phyloP scores from a whole-genome alignment of 306 rosid genomes.

The Benincasa hispida region DNA sequence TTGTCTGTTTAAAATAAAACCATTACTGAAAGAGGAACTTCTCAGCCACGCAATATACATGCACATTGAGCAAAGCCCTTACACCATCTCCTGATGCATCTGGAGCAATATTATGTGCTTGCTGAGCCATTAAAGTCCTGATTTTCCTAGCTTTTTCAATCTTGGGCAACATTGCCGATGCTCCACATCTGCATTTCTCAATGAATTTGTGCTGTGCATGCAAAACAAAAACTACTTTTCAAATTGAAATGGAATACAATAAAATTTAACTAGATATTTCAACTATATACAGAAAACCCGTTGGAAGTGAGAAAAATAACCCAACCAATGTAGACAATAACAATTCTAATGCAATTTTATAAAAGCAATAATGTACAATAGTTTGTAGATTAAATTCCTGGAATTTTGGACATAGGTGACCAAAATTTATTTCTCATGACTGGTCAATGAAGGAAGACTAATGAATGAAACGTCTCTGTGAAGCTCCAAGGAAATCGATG shows the following conservation, averaged over 20 bases:
- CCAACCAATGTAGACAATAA: background rate
- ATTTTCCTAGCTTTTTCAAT: constrained; percentile 75
- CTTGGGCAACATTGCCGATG: constrained; percentile 69
- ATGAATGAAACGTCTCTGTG: background rate
- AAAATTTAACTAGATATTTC: constrained; percentile 9
- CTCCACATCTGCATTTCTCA: constrained; percentile 77
- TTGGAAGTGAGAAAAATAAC: background rate
- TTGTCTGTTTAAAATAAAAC: constrained; percentile 34
- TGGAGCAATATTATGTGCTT: constrained; percentile 50
- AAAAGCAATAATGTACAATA: background rate
- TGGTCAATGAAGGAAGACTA: background rate
- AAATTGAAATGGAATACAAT: constrained; percentile 14
- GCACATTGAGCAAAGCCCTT: constrained; percentile 14
- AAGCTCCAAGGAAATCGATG: background rate
- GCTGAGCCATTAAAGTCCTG: constrained; percentile 73
- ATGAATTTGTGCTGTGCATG: constrained; percentile 74
- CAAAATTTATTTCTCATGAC: background rate
- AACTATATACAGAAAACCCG: background rate
- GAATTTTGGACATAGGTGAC: background rate
- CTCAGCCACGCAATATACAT: background rate
- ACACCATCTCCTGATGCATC: constrained; percentile 45
- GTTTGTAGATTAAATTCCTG: background rate
- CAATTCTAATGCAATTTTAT: background rate
- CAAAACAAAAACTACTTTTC: constrained; percentile 16
- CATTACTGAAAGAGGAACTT: constrained; percentile 3